phyloP scores from a whole-genome alignment of 495 filamentous ascomycete species.

The Hapsidospora chrysogenum region DNA sequence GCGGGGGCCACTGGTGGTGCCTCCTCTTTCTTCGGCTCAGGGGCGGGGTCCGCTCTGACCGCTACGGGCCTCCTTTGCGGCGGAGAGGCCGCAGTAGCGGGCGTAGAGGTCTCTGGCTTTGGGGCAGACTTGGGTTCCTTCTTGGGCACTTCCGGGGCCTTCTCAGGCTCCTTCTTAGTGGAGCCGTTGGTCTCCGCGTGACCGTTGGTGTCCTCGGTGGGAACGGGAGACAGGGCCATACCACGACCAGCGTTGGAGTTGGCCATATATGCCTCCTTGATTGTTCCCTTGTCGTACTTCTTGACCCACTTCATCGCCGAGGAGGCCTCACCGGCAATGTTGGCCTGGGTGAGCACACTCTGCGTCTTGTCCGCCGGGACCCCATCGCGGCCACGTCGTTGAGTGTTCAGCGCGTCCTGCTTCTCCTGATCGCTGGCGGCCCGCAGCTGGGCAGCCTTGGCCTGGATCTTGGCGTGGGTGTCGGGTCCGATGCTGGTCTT shows the following conservation, averaged over 20 bases:
- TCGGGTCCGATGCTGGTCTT: conserved; percentile 84
- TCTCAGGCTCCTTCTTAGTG: conserved; percentile 12
- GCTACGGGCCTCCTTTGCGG: not conserved
- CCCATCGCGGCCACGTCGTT: conserved; percentile 31
- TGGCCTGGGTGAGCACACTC: conserved; percentile 79
- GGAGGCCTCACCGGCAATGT: conserved; percentile 72
- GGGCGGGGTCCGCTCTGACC: not conserved
- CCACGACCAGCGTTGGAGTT: conserved; percentile 55
- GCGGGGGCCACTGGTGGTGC: not conserved
- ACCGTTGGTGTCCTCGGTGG: conserved; percentile 15
- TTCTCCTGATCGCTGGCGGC: conserved; percentile 36
- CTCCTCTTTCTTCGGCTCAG: not conserved
- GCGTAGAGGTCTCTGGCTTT: conserved; percentile 2
- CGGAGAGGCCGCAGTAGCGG: not conserved
- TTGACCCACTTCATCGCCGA: conserved; percentile 93
- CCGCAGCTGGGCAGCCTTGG: conserved; percentile 69
- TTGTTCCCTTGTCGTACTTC: conserved; percentile 72
- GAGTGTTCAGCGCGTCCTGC: conserved; percentile 14
- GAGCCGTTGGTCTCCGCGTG: conserved; percentile 7
- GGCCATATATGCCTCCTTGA: conserved; percentile 65
- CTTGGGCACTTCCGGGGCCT: conserved; percentile 16
- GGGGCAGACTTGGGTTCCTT: conserved; percentile 11
- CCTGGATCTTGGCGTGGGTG: conserved; percentile 83
- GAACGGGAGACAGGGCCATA: conserved; percentile 6
- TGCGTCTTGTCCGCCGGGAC: conserved; percentile 63